phyloP scores from a whole-genome alignment of 2,329 filamentous ascomycete genomes.

The Rhynchosporium agropyri region DNA sequence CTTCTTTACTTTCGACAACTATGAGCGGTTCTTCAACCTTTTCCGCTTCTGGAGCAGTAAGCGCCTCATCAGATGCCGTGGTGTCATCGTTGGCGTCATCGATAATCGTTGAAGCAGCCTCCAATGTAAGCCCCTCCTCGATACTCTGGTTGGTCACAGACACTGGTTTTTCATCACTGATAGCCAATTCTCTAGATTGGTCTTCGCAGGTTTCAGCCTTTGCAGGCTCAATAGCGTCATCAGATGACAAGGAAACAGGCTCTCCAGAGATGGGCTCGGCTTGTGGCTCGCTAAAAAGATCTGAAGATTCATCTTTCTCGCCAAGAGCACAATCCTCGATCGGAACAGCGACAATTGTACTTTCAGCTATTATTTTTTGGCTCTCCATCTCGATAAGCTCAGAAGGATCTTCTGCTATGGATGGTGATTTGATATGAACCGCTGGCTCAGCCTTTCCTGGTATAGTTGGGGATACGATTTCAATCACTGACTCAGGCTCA shows the following conservation, averaged over 20 bases:
- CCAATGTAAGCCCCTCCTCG: background rate
- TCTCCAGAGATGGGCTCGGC: background rate
- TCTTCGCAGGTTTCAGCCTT: background rate
- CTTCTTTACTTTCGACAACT: background rate
- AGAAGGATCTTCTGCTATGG: background rate
- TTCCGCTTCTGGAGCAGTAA: background rate
- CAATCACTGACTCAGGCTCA: background rate
- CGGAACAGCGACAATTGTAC: background rate
- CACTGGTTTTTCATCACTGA: background rate
- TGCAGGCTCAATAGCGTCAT: constrained; percentile 23
- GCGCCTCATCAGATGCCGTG: background rate
- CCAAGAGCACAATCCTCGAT: background rate
- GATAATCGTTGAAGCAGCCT: background rate
- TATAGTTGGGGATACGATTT: background rate
- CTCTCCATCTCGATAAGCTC: constrained; percentile 1
- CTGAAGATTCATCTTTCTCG: background rate
- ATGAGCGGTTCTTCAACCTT: background rate
- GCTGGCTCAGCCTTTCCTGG: background rate
- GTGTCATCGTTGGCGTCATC: background rate
- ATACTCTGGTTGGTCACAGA: background rate
- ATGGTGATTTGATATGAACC: background rate
- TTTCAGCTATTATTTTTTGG: background rate
- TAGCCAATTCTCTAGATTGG: background rate
- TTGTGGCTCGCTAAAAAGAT: background rate
- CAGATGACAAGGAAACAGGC: constrained; percentile 17